phyloP scores from a whole-genome alignment of 73 alveolate species.

The Tetrahymena borealis region DNA sequence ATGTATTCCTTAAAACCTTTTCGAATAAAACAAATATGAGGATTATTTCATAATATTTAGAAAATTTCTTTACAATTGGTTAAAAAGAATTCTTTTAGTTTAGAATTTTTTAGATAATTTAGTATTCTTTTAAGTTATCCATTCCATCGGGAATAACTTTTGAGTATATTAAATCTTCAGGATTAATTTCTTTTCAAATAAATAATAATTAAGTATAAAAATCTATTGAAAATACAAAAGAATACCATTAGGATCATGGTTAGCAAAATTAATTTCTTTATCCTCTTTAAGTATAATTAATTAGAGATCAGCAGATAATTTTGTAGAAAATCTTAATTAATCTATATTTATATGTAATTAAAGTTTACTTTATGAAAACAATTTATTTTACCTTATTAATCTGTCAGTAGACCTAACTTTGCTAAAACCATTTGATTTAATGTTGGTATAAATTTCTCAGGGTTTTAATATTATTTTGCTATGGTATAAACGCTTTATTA shows the following conservation, averaged over 20 bases:
- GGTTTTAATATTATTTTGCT: not conserved
- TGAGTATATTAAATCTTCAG: not conserved
- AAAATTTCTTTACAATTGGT: not conserved
- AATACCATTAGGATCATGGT: not conserved
- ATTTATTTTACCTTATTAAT: not conserved
- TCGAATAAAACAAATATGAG: not conserved
- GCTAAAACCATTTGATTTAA: not conserved
- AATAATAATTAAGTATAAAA: not conserved
- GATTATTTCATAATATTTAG: not conserved
- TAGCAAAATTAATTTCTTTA: not conserved
- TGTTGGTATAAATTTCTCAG: not conserved
- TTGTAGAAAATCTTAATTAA: not conserved
- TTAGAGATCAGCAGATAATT: not conserved
- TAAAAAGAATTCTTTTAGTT: not conserved
- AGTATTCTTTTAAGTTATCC: not conserved
- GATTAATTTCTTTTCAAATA: not conserved
- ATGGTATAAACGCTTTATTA: not conserved
- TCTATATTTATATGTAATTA: not conserved
- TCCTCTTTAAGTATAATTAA: not conserved
- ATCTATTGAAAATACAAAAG: not conserved
- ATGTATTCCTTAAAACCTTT: not conserved
- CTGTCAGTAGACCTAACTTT: not conserved
- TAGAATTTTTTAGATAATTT: not conserved
- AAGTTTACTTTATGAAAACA: not conserved
- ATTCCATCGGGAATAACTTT: not conserved